phyloP scores from a whole-genome alignment of 1,284 basidiomycete genomes.

The Schizophyllum amplum region DNA sequence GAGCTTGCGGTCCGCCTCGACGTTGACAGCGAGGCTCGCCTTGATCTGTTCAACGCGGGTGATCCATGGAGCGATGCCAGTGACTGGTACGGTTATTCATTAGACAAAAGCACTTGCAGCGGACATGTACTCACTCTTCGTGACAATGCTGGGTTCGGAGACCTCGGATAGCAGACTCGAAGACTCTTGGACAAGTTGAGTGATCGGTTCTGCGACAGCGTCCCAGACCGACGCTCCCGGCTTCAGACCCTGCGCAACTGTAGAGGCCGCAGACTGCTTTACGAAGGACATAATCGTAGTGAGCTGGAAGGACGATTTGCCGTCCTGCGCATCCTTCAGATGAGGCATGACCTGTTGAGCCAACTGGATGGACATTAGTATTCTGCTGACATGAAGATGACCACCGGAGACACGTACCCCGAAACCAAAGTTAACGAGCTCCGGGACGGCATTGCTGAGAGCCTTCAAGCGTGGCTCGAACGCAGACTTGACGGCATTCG shows the following conservation, averaged over 20 bases:
- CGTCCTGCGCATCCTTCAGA: conserved; percentile 62
- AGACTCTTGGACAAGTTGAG: conserved; percentile 64
- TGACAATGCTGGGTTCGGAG: conserved; percentile 69
- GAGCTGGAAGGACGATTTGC: conserved; percentile 73
- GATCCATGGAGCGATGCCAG: conserved; percentile 81
- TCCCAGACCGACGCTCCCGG: conserved; percentile 69
- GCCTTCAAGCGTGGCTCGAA: conserved; percentile 66
- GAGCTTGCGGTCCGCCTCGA: conserved; percentile 87
- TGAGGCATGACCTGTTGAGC: conserved; percentile 83
- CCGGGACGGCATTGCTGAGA: conserved; percentile 65
- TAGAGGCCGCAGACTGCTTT: conserved; percentile 62
- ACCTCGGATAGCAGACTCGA: conserved; percentile 61
- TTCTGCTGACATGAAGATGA: not conserved
- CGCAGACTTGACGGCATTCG: conserved; percentile 62
- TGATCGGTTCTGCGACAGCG: conserved; percentile 62
- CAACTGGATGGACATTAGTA: conserved; percentile 38
- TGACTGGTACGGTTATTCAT: conserved; percentile 41
- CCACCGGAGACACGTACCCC: conserved; percentile 42
- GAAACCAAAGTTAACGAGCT: conserved; percentile 84
- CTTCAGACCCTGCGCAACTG: conserved; percentile 62
- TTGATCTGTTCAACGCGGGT: conserved; percentile 84
- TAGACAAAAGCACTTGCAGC: not conserved
- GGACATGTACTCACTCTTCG: conserved; percentile 46
- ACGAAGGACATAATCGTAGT: conserved; percentile 64
- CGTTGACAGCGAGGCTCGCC: conserved; percentile 74